Conservation (phyloP, 805 yeast genomes). For the Starmerella bombicola region DNA sequence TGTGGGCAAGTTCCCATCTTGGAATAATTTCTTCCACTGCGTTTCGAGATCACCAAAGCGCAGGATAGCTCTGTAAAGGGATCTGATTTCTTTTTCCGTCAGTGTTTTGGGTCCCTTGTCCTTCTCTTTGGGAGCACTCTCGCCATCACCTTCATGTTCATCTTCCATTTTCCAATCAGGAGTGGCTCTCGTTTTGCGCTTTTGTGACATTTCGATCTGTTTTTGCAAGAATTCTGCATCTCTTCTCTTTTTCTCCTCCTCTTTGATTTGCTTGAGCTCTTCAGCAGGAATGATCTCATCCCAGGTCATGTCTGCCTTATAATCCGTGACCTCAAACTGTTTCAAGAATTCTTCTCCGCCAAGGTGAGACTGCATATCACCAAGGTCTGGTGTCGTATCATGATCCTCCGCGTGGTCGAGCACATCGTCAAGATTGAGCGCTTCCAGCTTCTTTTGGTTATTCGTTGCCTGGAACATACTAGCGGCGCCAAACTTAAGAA, state of each 20-base stretch:
- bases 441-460: slow-evolving; percentile 90
- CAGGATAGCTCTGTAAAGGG: slow-evolving; percentile 69
- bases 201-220: slow-evolving; percentile 75
- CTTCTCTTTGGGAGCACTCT: slow-evolving; percentile 17
- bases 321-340: slow-evolving; percentile 97
- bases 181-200: slow-evolving; percentile 63
- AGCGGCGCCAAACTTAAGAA: slow-evolving; percentile 95
- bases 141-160: slow-evolving; percentile 20
- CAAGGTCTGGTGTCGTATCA: slow-evolving; percentile 87
- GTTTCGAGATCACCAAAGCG: slow-evolving; percentile 63
- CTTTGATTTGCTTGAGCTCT: slow-evolving; percentile 76
- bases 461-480: slow-evolving; percentile 94
- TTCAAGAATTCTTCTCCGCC: slow-evolving; percentile 97
- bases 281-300: slow-evolving; percentile 97
- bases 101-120: slow-evolving; percentile 36
- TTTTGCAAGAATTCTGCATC: slow-evolving; percentile 82
- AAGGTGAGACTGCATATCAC: slow-evolving; percentile 68
- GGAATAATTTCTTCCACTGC: slow-evolving; percentile 72
- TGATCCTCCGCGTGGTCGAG: slow-evolving; percentile 96
- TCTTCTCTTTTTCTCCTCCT: slow-evolving; percentile 72
- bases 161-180: slow-evolving; percentile 43
- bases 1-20: slow-evolving; percentile 79
- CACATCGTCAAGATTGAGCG: slow-evolving; percentile 89
- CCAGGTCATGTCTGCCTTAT: slow-evolving; percentile 97
- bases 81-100: slow-evolving; percentile 77